Conservation (phyloP, 495 filamentous ascomycete genomes). For the Aspergillus nanangensis region DNA sequence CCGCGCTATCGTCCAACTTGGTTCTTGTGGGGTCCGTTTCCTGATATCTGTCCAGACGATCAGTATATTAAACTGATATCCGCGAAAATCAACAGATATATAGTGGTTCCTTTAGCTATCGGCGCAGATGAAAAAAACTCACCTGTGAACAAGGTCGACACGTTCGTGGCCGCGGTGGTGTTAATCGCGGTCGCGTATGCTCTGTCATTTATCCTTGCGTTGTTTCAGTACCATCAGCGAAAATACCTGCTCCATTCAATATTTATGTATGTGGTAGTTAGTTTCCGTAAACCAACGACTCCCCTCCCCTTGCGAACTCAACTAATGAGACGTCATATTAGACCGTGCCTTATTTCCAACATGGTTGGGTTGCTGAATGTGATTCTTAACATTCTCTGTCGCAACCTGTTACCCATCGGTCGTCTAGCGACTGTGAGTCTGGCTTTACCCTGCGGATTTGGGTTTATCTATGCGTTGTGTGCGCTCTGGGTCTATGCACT, state of each 20-base stretch:
- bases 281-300: neutral
- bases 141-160: slow-evolving; percentile 13
- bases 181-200: slow-evolving; percentile 23
- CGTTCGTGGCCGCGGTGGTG: slow-evolving; percentile 16
- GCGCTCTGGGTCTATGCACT: slow-evolving; percentile 21
- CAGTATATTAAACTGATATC: slow-evolving; percentile 8
- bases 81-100: slow-evolving; percentile 14
- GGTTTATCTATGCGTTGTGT: slow-evolving; percentile 21
- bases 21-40: neutral
- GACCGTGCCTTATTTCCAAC: slow-evolving; percentile 25
- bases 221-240: slow-evolving; percentile 16
- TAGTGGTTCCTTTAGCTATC: slow-evolving; percentile 28
- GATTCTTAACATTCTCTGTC: slow-evolving; percentile 27
- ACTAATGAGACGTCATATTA: slow-evolving; percentile 10
- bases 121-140: slow-evolving; percentile 7
- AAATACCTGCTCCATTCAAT: slow-evolving; percentile 25
- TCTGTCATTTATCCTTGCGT: slow-evolving; percentile 19
- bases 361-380: slow-evolving; percentile 29
- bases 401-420: slow-evolving; percentile 20
- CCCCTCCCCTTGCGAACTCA: neutral
- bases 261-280: slow-evolving; percentile 17
- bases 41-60: neutral
- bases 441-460: slow-evolving; percentile 20
- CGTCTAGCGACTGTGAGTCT: slow-evolving; percentile 18
- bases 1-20: neutral